Base-by-base conservation (phyloP, 129 eudicot species). In the Escallonia rubra region DNA sequence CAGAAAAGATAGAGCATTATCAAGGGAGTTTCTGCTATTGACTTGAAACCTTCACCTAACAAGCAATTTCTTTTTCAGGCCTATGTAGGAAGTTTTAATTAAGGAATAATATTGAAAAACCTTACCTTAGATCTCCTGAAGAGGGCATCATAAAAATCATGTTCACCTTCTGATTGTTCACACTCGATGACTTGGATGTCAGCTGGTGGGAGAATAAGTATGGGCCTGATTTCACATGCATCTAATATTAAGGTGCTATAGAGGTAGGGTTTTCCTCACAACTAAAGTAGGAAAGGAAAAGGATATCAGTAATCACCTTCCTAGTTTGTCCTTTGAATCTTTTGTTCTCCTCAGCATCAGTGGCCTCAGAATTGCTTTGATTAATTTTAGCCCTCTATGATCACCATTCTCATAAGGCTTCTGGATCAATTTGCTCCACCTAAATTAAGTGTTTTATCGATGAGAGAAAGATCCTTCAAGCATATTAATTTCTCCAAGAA, bases 281-380 rank as follows among this genome's bases (percentile, higher is more conserved):
- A 12, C 23, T 1, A n/a, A 0, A 73, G 2, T 34, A 46, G 8
- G 13, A 38, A 7, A n/a, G 61, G 41, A 1, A 1, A 65, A 8
- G 12, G 39, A 57, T 56, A 41, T 41, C 50, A 43, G 54, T 48
- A 49, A 72, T 61, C 40, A 87, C 97, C 95, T 87, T 90, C 97
- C 97, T 59, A 84, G 75, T 75, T 80, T 90, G 66, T 90, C 95
- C 75, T 82, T 78, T 4, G 95, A 79, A 41, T 90, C 95, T 74
- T 90, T 90, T 62, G 95, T 84, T 80, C 97, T 90, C 74, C 95
- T 80, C 54, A 90, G 76, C 97, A 90, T 90, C 12, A 90, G 82
- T 67, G 91, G 89, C 75, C 87, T 84, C 63, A 90, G 61, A 55
- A 90, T 90, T 16, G 95, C 91, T 76, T 87, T 90, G 6, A 90